Evolutionary conservation across 2,329 filamentous ascomycete genomes (phyloP), one percentile per base, ranked within the genome.

Genomic region (Beauveria asiatica): DNA sequence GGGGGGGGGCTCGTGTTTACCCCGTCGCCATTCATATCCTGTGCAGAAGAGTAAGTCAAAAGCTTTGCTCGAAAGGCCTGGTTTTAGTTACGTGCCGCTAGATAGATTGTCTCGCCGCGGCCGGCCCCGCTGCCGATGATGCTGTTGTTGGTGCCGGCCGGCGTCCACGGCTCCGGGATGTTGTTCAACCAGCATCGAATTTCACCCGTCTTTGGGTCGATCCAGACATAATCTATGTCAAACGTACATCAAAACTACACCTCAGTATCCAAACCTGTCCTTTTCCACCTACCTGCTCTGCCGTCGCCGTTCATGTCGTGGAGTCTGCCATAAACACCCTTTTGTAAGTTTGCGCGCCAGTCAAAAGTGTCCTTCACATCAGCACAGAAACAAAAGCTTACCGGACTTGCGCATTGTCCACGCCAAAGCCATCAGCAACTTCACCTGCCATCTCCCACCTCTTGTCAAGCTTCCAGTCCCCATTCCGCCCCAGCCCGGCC

Each of bases 261-360:
- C 2, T 0, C 10, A 42, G 7, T 13, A 23, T 6, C 8, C 2
- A 13, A 11, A 19, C 2, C 5, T 10, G 5, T 2, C 3, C 6
- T 11, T 0, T 42, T 8, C 7, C 5, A 53, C 9, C 17, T 27
- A 19, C 51, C 51, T n/a, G 65, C 64, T 56, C 61, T 64, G 3
- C 64, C 62, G 44, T 66, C 64, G 6, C 64, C 65, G 45, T 65
- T 59, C 64, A 66, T 65, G n/a, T 66, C 64, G 27, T 62, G 53
- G 4, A 65, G 61, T 21, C 50, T 53, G 16, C 19, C 3, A 39
- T 9, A n/a, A n/a, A 16, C 2, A 33, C 5, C 30, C 11, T 2
- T 1, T n/a, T 23, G 10, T 52, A 3, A 53, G 37, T 53, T 17
- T n/a, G n/a, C n/a, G 10, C 25, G 19, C 33, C 9, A n/a, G 19